Conservation (phyloP, 805 yeast genomes). For the Metschnikowia similis region DNA sequence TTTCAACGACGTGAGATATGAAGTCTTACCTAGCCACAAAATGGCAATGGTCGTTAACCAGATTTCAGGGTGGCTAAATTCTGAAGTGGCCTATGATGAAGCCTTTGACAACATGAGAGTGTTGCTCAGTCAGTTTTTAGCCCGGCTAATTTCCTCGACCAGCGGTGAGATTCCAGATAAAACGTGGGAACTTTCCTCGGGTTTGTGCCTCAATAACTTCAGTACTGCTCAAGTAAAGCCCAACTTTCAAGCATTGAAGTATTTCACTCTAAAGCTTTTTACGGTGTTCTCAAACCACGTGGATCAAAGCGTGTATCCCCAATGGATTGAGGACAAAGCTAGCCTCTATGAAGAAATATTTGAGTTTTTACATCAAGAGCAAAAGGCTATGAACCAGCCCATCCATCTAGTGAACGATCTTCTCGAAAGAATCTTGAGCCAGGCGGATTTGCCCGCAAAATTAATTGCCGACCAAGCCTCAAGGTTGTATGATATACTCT, state of each 20-base stretch:
- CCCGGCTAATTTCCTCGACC: slow-evolving; percentile 15
- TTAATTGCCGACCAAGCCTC: slow-evolving; percentile 28
- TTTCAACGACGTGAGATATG: slow-evolving; percentile 29
- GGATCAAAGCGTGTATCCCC: not conserved
- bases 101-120: slow-evolving; percentile 50
- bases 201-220: slow-evolving; percentile 42
- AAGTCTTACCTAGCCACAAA: slow-evolving; percentile 60
- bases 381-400: slow-evolving; percentile 6
- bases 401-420: slow-evolving; percentile 31
- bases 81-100: slow-evolving; percentile 56
- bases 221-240: slow-evolving; percentile 37
- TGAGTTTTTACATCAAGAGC: slow-evolving; percentile 36
- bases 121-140: slow-evolving; percentile 46
- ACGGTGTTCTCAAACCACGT: slow-evolving; percentile 19
- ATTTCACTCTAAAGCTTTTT: slow-evolving; percentile 44
- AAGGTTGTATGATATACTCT: slow-evolving; percentile 32
- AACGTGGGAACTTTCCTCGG: slow-evolving; percentile 33
- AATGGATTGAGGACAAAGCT: slow-evolving; percentile 29
- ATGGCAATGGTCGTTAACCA: slow-evolving; percentile 56
- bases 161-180: slow-evolving; percentile 23
- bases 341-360: slow-evolving; percentile 42
- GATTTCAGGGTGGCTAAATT: slow-evolving; percentile 55
- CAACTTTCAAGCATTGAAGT: slow-evolving; percentile 42
- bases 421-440: slow-evolving; percentile 21
- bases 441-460: slow-evolving; percentile 23